phyloP scores from a whole-genome alignment of 805 yeast genomes.

The Ogataea trehaloabstinens region DNA sequence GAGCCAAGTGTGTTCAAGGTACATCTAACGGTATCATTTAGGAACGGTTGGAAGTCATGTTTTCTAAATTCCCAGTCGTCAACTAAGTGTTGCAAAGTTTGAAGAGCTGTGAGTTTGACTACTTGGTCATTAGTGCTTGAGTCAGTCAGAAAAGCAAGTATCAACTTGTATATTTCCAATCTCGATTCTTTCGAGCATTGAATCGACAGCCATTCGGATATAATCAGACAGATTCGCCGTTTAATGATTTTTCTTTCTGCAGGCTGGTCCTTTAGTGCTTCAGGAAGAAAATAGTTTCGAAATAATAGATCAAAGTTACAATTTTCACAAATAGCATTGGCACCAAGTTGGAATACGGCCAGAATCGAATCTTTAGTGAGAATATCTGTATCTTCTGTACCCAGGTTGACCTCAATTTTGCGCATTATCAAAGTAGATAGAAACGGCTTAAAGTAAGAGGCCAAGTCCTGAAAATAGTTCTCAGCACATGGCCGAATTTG shows the following conservation, averaged over 20 bases:
- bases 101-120: slow-evolving; percentile 73
- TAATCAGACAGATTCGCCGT: slow-evolving; percentile 72
- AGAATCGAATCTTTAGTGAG: slow-evolving; percentile 76
- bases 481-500: slow-evolving; percentile 87
- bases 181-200: slow-evolving; percentile 61
- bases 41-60: slow-evolving; percentile 61
- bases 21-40: slow-evolving; percentile 49
- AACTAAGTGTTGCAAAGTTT: slow-evolving; percentile 63
- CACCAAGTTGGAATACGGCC: slow-evolving; percentile 78
- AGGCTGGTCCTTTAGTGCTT: slow-evolving; percentile 44
- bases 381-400: slow-evolving; percentile 38
- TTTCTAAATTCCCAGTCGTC: slow-evolving; percentile 88
- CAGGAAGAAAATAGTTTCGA: slow-evolving; percentile 63
- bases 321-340: slow-evolving; percentile 59
- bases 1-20: slow-evolving; percentile 49
- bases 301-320: slow-evolving; percentile 71
- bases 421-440: slow-evolving; percentile 54
- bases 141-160: slow-evolving; percentile 43
- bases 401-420: slow-evolving; percentile 49
- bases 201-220: slow-evolving; percentile 77
- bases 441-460: slow-evolving; percentile 57
- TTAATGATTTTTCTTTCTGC: slow-evolving; percentile 61
- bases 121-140: slow-evolving; percentile 63
- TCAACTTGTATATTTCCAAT: slow-evolving; percentile 54
- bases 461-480: slow-evolving; percentile 73